Evolutionary conservation across 164 flowering plant genomes (phyloP), one percentile per base, ranked within the genome.

Genomic region (Paratinospora sagittata): DNA sequence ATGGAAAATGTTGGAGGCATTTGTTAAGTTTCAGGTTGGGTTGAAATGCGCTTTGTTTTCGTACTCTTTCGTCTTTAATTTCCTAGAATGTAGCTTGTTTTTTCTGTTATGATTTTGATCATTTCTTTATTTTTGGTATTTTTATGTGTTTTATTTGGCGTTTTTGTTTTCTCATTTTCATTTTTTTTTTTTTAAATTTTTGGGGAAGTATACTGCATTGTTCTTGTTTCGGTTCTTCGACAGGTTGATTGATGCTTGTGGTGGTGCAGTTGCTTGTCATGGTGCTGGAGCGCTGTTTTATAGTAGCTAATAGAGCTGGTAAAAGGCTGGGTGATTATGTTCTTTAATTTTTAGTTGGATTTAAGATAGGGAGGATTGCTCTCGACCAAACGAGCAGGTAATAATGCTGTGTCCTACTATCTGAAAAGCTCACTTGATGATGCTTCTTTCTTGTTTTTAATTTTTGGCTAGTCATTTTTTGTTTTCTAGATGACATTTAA

Each of bases 221-320:
- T 8, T 21, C 39, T 34, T 34, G 64, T 55, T 55, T 10, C 13
- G 58, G 3, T 55, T 34, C 43, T 71, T 43, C 7, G 49, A 26
- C 26, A 24, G 7, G 52, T 63, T 63, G 60, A 6, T 63, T 63
- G 60, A 6, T 58, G 27, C 58, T 57, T 4, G 19, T 72, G 21
- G 36, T 21, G 9, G 57, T 37, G 11, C 70, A 57, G 75, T 36
- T 66, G 39, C 23, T 27, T 37, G 4, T 39, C 19, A 27, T 6
- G n/a, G 64, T 62, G 52, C 24, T 27, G 36, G 33, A 47, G 66
- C 39, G 13, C 6, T 63, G 6, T 63, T 26, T 58, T 26, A 70
- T 57, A 72, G 39, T 55, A 66, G 65, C 43, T 72, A n/a, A 37
- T 27, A 66, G 70, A 55, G 64, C 24, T 52, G 57, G 65, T 63